These are phyloP conservation scores for Suillus fuscotomentosus DNA, from an alignment of 768 basidiomycete species.

Conservation along the genomic window DNA sequence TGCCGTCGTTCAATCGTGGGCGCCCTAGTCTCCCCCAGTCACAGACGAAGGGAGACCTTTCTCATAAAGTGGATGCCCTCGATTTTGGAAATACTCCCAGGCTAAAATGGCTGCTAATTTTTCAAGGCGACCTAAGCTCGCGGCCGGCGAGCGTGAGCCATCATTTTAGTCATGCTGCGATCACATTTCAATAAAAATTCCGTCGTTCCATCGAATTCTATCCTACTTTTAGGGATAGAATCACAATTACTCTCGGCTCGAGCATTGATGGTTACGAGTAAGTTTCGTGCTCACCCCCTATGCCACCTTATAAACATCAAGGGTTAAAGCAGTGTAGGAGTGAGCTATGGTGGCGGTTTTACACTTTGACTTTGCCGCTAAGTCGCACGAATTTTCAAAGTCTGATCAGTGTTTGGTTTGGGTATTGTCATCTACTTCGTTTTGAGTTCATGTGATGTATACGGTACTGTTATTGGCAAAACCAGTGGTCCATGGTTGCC, in stretches of 20 bases:
- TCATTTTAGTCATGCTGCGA: slow-evolving; percentile 24
- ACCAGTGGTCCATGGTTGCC: too few species aligned
- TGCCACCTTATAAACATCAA: neutral
- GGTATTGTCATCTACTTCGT: too few species aligned
- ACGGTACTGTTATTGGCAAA: too few species aligned
- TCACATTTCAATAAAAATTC: slow-evolving; percentile 28
- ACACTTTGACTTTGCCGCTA: too few species aligned
- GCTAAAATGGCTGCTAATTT: slow-evolving; percentile 49
- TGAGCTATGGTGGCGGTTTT: too few species aligned
- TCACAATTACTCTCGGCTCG: slow-evolving; percentile 20
- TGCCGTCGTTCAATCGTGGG: slow-evolving; percentile 33
- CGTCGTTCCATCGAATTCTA: slow-evolving; percentile 32
- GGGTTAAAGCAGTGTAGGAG: too few species aligned
- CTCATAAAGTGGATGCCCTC: slow-evolving; percentile 37
- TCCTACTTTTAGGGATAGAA: slow-evolving; percentile 29
- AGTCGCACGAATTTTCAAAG: too few species aligned
- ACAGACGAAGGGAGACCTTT: neutral
- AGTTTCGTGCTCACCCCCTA: slow-evolving; percentile 4
- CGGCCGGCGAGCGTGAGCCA: slow-evolving; percentile 36
- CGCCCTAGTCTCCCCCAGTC: slow-evolving; percentile 20
- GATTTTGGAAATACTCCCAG: slow-evolving; percentile 38
- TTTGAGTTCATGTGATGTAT: too few species aligned
- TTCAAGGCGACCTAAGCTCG: slow-evolving; percentile 34
- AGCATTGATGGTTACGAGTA: slow-evolving; percentile 17
- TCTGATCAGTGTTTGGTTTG: too few species aligned